phyloP scores from a whole-genome alignment of 2,329 filamentous ascomycete species.

The Pyrenophora graminea region DNA sequence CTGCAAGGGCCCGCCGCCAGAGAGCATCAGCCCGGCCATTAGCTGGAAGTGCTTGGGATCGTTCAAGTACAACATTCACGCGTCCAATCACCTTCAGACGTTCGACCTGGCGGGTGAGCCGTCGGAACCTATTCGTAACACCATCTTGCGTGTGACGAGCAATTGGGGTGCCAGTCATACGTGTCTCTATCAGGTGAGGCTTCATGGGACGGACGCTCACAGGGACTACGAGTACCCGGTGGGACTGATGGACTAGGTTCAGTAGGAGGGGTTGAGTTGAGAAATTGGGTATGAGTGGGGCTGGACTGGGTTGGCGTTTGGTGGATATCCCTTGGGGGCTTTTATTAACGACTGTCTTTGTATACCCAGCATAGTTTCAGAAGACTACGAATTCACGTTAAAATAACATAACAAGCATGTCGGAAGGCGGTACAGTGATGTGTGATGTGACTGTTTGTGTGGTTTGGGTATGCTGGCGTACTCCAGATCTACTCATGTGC shows the following conservation, averaged over 20 bases:
- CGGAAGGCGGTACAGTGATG: neutral
- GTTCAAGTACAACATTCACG: constrained; percentile 49
- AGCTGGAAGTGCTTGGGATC: constrained; percentile 49
- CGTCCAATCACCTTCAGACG: constrained; percentile 49
- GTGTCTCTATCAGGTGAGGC: constrained; percentile 53
- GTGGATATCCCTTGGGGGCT: constrained; percentile 2
- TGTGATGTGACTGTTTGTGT: neutral
- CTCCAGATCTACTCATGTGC: too few relatives aligned
- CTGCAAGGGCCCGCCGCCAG: constrained; percentile 18
- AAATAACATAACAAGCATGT: neutral
- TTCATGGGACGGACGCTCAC: constrained; percentile 45
- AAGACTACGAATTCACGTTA: constrained; percentile 10
- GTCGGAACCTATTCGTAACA: constrained; percentile 35
- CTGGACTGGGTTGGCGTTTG: neutral
- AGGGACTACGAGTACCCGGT: constrained; percentile 27
- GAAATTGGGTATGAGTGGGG: neutral
- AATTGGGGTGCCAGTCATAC: constrained; percentile 54
- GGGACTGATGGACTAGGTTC: constrained; percentile 21
- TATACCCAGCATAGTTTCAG: constrained; percentile 14
- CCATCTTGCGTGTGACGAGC: constrained; percentile 46
- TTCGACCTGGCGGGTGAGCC: constrained; percentile 43
- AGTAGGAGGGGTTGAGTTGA: neutral
- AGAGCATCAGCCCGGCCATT: neutral
- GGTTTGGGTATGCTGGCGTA: too few relatives aligned
- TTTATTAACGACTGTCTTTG: constrained; percentile 7